Evolutionary conservation across 441 rosid genomes (phyloP), one percentile per base, ranked within the genome.

Genomic region (Syzygium malaccense): DNA sequence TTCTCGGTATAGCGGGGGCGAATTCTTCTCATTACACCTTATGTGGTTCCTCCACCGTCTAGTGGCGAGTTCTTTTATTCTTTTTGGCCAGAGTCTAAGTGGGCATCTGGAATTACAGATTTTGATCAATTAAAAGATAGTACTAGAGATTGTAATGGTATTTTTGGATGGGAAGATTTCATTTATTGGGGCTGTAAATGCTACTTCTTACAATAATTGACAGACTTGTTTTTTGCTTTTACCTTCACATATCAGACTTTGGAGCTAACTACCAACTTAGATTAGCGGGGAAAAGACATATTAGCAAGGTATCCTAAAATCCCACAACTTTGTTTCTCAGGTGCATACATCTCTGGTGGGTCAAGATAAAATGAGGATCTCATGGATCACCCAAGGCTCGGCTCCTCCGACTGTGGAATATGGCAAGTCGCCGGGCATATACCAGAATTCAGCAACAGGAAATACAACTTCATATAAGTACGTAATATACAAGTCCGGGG

Each of bases 291-390:
- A 60, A 28, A 33, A 60, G 66, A 60, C 33, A 28, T 30, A 60
- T 60, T 28, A 60, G 68, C 68, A 28, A 60, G 4, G 18, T 14
- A 28, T 60, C 33, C 68, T 14, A 60, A 60, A 60, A 60, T 28
- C 68, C 68, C 32, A 28, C 8, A 14, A 60, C n/a, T 45, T 26
- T 49, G 86, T 49, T 49, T 64, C 89, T 83, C 88, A 96, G 99
- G 97, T 96, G 71, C 99, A 97, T 88, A 88, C 95, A 80, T 96
- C 98, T 55, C 55, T 93, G 62, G 97, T 92, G 30, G 97, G 98
- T 62, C 86, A 84, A 87, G 94, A 95, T 85, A 90, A 91, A 88
- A 94, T 96, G 94, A 94, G 96, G 91, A 91, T 96, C 89, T 91
- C 97, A 62, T 97, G 96, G 97, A 94, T 95, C 45, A 97, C 97